Evolutionary conservation across 306 rosid species (phyloP).

Genomic region (Corylus americana): DNA sequence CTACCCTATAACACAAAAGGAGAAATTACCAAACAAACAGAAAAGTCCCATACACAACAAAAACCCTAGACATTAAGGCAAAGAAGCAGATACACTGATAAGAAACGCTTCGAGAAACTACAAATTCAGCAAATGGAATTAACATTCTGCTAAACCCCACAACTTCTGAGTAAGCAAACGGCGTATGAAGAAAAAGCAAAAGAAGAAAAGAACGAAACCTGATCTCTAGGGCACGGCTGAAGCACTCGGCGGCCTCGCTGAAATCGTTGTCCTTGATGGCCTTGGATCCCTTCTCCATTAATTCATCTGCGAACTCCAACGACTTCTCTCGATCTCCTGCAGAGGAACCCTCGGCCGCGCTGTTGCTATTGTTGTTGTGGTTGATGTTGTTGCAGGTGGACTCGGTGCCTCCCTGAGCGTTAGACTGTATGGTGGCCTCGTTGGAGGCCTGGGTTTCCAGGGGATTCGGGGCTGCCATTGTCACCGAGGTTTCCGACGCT

Average conservation of each 20-base stretch:
- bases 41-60: not conserved
- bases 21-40: not conserved
- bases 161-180: not conserved
- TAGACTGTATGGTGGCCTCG: slow-evolving; percentile 46
- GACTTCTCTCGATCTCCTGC: slow-evolving; percentile 47
- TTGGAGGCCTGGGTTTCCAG: slow-evolving; percentile 38
- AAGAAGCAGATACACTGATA: not conserved
- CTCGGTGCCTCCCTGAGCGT: slow-evolving; percentile 38
- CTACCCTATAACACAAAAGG: not conserved
- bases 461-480: slow-evolving; percentile 29
- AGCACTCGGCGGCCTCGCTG: slow-evolving; percentile 76
- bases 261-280: slow-evolving; percentile 73
- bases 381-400: slow-evolving; percentile 41
- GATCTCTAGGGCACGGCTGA: slow-evolving; percentile 92
- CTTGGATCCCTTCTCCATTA: slow-evolving; percentile 65
- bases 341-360: slow-evolving; percentile 39
- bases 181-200: not conserved
- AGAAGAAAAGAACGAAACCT: slow-evolving; percentile 49
- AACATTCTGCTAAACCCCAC: not conserved
- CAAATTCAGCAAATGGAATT: not conserved
- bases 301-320: slow-evolving; percentile 54
- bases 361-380: not conserved
- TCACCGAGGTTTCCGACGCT: slow-evolving; percentile 46
- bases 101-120: not conserved
- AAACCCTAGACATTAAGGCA: not conserved